Base-by-base conservation (phyloP, 1,139 yeast species). In the Scheffersomyces titani region DNA sequence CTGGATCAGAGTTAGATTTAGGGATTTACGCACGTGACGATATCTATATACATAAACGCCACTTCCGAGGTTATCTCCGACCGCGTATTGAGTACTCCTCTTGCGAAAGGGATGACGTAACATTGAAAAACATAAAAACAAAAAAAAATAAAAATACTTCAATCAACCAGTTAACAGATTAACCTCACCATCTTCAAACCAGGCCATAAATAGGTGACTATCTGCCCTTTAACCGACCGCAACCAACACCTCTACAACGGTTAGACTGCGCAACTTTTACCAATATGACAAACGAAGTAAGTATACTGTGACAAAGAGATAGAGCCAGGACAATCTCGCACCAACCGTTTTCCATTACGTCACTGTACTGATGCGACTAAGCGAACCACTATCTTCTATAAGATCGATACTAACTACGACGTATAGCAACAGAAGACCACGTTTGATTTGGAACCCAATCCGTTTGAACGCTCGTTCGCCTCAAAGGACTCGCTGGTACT, bases 391-490 rank as follows among this genome's bases (percentile, higher is more conserved):
- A 19, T 52, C 20, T 51, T 30, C 40, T 30, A 30, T 30, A 5
- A 22, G 24, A 9, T 2, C 40, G 40, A 4, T 63, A 68, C 72
- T 68, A 68, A 71, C 73, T 49, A 30, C 46, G 24, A 51, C 7
- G 1, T 64, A 30, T 30, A 30, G 40, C 40, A 77, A 80, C 76
- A 69, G 71, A 77, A 76, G 63, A 74, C 81, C n/a, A 74, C 82
- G 49, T 85, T 91, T 68, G 96, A 89, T 61, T 77, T 92, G 61
- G 99, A 94, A 70, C 97, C 96, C 4, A 94, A 94, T 68, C 99
- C 98, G 2, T 94, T 94, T 68, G 99, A 94, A 72, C 88, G 89
- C 70, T 91, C 97, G 52, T 94, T 94, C 75, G 98, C 97, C 44
- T 65, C 76, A 45, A 87, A 85, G 56, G 49, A 46, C 18, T 46